Conservation (phyloP, 257 asterid species). For the Forsythia viridissima region DNA sequence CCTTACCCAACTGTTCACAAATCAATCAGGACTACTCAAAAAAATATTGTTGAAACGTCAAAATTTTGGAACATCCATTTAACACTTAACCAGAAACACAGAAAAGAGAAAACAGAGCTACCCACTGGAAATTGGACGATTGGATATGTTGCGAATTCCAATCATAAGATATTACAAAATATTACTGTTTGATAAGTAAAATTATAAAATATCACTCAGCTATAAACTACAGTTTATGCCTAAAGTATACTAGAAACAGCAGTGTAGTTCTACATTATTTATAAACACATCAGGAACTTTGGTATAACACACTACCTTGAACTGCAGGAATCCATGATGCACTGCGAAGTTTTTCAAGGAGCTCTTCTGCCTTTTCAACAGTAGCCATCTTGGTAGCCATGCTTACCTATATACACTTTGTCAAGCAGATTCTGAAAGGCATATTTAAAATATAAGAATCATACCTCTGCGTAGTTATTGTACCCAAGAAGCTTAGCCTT, state of each 20-base stretch:
- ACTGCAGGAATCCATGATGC: constrained; percentile 39
- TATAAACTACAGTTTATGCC: background rate
- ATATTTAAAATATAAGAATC: background rate
- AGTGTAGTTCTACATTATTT: constrained; percentile 1
- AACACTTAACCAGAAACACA: constrained; percentile 8
- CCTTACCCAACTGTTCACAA: background rate
- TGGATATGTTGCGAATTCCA: background rate
- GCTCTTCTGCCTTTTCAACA: constrained; percentile 53
- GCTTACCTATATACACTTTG: constrained; percentile 64
- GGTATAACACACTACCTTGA: constrained; percentile 35
- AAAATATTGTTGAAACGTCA: background rate
- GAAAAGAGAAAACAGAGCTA: background rate
- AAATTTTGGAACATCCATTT: background rate
- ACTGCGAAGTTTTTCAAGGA: constrained; percentile 45
- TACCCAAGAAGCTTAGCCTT: constrained; percentile 96
- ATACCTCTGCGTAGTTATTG: constrained; percentile 92
- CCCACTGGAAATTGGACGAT: constrained; percentile 1
- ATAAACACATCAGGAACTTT: background rate
- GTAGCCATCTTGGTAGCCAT: constrained; percentile 95
- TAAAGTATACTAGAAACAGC: background rate
- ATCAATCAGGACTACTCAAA: background rate
- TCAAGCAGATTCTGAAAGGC: constrained; percentile 31
- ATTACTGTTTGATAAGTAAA: constrained; percentile 5
- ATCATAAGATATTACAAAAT: background rate
- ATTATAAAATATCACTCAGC: constrained; percentile 13